These are phyloP conservation scores for Rhizopus delemar DNA, from an alignment of 371 early-diverging fungal genomes.

Conservation along the genomic window DNA sequence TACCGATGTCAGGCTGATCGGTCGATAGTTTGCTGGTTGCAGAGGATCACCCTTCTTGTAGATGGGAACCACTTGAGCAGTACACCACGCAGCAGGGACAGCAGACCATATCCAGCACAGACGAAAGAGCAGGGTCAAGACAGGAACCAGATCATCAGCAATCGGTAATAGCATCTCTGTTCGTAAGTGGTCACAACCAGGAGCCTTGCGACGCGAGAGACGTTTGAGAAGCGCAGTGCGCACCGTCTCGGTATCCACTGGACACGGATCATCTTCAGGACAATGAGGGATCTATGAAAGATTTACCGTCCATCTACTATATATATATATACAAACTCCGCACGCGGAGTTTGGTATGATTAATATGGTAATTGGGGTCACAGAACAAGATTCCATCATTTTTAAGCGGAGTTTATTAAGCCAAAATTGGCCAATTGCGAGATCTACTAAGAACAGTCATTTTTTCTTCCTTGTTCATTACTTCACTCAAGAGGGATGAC, in stretches of 20 bases:
- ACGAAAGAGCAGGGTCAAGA: constrained; percentile 4
- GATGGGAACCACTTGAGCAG: constrained; percentile 23
- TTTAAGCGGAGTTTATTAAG: too few species aligned
- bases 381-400: too few species aligned
- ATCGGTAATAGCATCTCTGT: constrained; percentile 32
- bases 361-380: too few species aligned
- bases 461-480: too few species aligned
- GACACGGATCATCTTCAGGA: background rate
- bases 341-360: too few species aligned
- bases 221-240: background rate
- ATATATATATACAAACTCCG: too few species aligned
- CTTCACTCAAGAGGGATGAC: too few species aligned
- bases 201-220: constrained; percentile 19
- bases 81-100: constrained; percentile 15
- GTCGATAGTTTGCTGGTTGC: constrained; percentile 23
- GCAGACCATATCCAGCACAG: constrained; percentile 31
- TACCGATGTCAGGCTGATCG: constrained; percentile 26
- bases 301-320: too few species aligned
- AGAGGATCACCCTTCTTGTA: constrained; percentile 24
- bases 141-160: background rate
- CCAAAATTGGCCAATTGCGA: too few species aligned
- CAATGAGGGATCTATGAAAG: too few species aligned
- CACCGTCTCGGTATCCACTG: background rate
- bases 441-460: too few species aligned
- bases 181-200: constrained; percentile 27